Base-by-base conservation (phyloP, 495 filamentous ascomycete genomes). In the Aspergillus nanangensis region DNA sequence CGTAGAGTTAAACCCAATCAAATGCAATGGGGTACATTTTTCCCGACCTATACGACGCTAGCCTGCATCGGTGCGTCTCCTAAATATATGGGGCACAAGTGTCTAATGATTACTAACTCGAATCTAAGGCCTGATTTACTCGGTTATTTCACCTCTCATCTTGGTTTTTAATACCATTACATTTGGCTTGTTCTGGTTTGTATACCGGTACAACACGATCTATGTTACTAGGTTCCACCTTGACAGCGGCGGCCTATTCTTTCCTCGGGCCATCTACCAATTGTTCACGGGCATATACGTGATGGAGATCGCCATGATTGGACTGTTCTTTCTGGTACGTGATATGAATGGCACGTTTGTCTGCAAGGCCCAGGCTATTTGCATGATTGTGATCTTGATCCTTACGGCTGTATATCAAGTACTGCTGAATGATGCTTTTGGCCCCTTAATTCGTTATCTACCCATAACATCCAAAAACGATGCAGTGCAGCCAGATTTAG, bases 391-490 rank as follows among this genome's bases (percentile, higher is more conserved):
- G 17, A 75, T 80, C 7, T 56, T 83, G 0, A 54, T 82, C 45
- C 69, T 88, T 27, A 98, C 93, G 0, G 59, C 77, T n/a, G 59
- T 90, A 13, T 98, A 83, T 56, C 93, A 98, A 65, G 69, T 80
- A 48, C 75, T 91, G 2, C 73, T 98, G 19, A 95, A 94, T 58
- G 64, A 74, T n/a, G 83, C 89, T 8, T 96, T 98, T 51, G 80
- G 80, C 1, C 91, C 93, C 18, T 74, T 98, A 36, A 82, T 95
- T 56, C 79, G 82, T 25, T 96, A 96, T 59, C 70, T 98, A 32
- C 93, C 93, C 1, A 94, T 98, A 55, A 97, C 93, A 0, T 76
- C 97, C 33, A 94, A 98, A 62, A 93, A 98, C 53, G 89, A 95
- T 47, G 93, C 93, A 4, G 88, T 93, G 10, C 72, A 84, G 31